Evolutionary conservation across 208 protist genomes (phyloP).

Genomic region (Wallacemonas sp.): DNA sequence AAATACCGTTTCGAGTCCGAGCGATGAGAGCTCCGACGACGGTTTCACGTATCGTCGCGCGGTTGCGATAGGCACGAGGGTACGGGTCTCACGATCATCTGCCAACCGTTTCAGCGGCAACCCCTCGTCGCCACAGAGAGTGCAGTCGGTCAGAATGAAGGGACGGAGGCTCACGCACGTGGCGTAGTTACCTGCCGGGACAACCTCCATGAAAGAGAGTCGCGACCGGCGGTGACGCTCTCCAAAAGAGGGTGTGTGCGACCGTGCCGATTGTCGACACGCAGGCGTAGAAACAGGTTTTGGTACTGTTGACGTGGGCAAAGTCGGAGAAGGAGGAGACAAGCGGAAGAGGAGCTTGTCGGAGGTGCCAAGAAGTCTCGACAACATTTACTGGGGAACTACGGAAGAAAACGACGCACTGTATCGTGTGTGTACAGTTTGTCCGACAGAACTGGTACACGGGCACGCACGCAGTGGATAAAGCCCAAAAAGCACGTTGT

Average conservation of each 20-base stretch:
- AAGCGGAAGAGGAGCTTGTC: too few relatives aligned
- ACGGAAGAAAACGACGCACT: too few relatives aligned
- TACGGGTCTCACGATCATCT: background rate
- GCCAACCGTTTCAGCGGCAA: background rate
- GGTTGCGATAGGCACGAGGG: background rate
- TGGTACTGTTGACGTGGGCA: too few relatives aligned
- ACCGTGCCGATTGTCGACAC: too few relatives aligned
- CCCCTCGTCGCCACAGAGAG: background rate
- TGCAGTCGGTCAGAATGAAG: background rate
- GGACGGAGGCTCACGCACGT: constrained; percentile 3
- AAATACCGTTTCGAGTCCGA: constrained; percentile 3
- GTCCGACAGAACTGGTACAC: too few relatives aligned
- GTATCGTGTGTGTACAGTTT: too few relatives aligned
- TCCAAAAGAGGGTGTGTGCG: background rate
- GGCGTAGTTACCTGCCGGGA: background rate
- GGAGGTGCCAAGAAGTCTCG: too few relatives aligned
- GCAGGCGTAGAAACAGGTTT: too few relatives aligned
- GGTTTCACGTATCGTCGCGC: background rate
- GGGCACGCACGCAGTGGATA: too few relatives aligned
- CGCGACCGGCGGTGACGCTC: background rate
- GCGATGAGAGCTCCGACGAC: constrained; percentile 1
- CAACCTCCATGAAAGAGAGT: background rate
- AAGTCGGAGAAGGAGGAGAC: too few relatives aligned
- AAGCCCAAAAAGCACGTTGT: too few relatives aligned
- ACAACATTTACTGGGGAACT: too few relatives aligned